These are phyloP conservation scores for Kodamaea kaohsiungensis DNA, from an alignment of 805 yeast genomes.

Conservation along the genomic window DNA sequence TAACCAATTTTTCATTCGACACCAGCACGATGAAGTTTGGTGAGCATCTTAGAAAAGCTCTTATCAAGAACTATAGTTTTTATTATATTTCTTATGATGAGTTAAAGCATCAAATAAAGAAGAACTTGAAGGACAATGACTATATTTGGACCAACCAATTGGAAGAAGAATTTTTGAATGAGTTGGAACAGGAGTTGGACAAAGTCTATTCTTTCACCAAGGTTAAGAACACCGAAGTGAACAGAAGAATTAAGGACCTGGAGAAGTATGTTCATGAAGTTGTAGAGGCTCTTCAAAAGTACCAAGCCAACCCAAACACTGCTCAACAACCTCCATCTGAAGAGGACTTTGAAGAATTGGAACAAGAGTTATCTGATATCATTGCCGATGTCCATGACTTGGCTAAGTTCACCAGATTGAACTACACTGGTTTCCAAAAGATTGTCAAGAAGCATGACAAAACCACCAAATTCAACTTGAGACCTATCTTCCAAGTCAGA, in stretches of 20 bases:
- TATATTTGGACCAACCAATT: slow-evolving; percentile 69
- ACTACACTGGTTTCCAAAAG: slow-evolving; percentile 96
- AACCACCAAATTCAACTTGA: slow-evolving; percentile 66
- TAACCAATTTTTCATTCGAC: background rate
- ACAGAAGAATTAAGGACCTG: slow-evolving; percentile 79
- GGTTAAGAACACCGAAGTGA: slow-evolving; percentile 82
- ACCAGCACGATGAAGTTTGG: slow-evolving; percentile 80
- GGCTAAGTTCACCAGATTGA: slow-evolving; percentile 89
- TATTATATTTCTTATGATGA: slow-evolving; percentile 93
- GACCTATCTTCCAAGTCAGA: slow-evolving; percentile 91
- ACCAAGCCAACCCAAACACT: slow-evolving; percentile 34
- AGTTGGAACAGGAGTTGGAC: slow-evolving; percentile 81
- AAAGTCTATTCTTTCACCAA: slow-evolving; percentile 90
- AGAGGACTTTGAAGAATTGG: slow-evolving; percentile 45
- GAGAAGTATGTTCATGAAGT: slow-evolving; percentile 72
- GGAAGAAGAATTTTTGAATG: slow-evolving; percentile 79
- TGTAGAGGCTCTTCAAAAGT: slow-evolving; percentile 45
- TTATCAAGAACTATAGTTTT: slow-evolving; percentile 86
- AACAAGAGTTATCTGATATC: slow-evolving; percentile 58
- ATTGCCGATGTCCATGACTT: slow-evolving; percentile 97
- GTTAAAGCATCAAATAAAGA: slow-evolving; percentile 76
- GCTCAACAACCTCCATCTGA: slow-evolving; percentile 43
- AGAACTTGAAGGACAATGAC: slow-evolving; percentile 58
- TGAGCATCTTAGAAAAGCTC: slow-evolving; percentile 84
- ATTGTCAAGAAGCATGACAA: slow-evolving; percentile 97